These are phyloP conservation scores for Novymonas esmeraldas DNA, from an alignment of 208 protist genomes.

Conservation along the genomic window DNA sequence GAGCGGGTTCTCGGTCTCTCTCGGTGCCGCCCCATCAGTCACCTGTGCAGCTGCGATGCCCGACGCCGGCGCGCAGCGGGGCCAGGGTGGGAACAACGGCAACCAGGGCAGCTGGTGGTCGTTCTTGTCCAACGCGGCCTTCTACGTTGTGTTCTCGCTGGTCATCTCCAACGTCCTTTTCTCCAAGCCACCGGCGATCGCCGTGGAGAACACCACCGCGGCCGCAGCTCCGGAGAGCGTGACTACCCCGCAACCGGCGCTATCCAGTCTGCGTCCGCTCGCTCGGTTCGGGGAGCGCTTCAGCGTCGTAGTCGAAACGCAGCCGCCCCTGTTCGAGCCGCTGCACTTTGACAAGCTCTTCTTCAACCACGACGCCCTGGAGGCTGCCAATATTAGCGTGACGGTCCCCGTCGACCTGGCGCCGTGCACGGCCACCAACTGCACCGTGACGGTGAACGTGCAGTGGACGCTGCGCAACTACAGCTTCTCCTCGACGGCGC, in stretches of 20 bases:
- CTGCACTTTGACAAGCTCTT: slow-evolving; percentile 23
- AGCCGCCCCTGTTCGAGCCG: slow-evolving; percentile 33
- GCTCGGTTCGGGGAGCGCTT: slow-evolving; percentile 29
- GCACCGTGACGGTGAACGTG: slow-evolving; percentile 26
- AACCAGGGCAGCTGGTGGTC: slow-evolving; percentile 8
- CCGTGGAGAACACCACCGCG: neutral
- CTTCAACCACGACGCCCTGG: slow-evolving; percentile 28
- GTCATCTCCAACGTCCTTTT: slow-evolving; percentile 18
- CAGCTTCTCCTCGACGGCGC: slow-evolving; percentile 16
- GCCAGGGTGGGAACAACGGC: neutral
- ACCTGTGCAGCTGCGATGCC: neutral
- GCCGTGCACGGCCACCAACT: slow-evolving; percentile 28
- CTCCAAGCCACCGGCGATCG: slow-evolving; percentile 7
- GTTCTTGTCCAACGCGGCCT: slow-evolving; percentile 14
- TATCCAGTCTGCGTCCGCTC: slow-evolving; percentile 22
- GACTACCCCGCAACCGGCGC: neutral
- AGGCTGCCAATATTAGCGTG: slow-evolving; percentile 11
- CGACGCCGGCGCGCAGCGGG: neutral
- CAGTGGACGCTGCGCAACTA: slow-evolving; percentile 29
- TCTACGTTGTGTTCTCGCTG: slow-evolving; percentile 20
- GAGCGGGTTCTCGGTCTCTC: too few relatives aligned
- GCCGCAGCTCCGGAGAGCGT: neutral
- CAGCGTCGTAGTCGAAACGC: slow-evolving; percentile 23
- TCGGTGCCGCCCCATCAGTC: neutral
- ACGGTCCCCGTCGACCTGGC: slow-evolving; percentile 29